Evolutionary conservation across 352 stramenopile species (phyloP), one percentile per base, ranked within the genome.

Genomic region (Peronospora tabacina): DNA sequence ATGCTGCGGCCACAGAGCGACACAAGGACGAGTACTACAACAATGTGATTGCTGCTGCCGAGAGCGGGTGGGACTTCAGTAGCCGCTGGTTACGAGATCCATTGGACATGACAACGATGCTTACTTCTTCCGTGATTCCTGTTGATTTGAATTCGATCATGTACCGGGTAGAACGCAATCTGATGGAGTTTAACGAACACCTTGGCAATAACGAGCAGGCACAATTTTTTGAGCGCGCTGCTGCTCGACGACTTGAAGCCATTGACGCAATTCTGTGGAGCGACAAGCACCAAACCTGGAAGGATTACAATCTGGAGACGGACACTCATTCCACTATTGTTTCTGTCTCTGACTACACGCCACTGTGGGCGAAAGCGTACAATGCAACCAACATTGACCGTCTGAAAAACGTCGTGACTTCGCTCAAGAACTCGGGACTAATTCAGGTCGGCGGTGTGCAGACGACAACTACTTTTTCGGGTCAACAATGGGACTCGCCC

Each of bases 21-120:
- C 70, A 82, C 51, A 87, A 88, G 48, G 68, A 70, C 42, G 66
- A 66, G 39, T 90, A 87, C 53, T 95, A 90, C 63, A 85, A 82
- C 38, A 75, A 91, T 52, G 70, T 95, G 30, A 87, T 85, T 35
- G 74, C 76, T 15, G 86, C 78, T 11, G 80, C 86, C 6, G 86
- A 95, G 63, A 92, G 78, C n/a, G 86, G 86, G 1, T 96, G 86
- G 86, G 86, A 96, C 56, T 96, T 96, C 46, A 90, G 72, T 51
- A 93, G 79, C 44, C 78, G 86, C 16, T 96, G 86, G 86, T 48
- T 94, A 8, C 54, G 65, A 30, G 61, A 85, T 34, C 61, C 66
- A 1, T 39, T 55, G 3, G 80, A 86, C 30, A 82, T 91, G 62
- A 79, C 82, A 49, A 75, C 72, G 15, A 88, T 91, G 56, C 36